Evolutionary conservation across 2,329 filamentous ascomycete genomes (phyloP), one percentile per base, ranked within the genome.

Genomic region (Sordariomycetes sp.): DNA sequence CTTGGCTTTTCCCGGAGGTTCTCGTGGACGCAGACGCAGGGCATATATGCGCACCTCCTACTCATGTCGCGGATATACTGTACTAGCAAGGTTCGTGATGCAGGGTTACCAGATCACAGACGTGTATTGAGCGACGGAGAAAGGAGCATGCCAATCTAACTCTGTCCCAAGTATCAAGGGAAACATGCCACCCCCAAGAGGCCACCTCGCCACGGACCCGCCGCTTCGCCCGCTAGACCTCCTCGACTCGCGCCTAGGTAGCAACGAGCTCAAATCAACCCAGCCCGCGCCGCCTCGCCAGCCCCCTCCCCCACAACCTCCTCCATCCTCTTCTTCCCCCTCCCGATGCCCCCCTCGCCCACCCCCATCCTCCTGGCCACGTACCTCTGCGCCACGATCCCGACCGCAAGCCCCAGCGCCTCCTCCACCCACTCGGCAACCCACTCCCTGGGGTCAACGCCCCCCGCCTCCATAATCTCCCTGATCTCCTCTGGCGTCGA

Each of bases 371-470:
- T 78, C 60, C 88, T 82, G 4, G 94, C 92, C 22, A 99, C 94
- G 68, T 99, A 99, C 61, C 91, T 79, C 77, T 99, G 94, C 2
- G 94, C 94, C 3, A 97, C 86, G 8, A 96, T 76, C 20, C 94
- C 92, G 0, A 95, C 81, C 3, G 84, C 81, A 54, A 97, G 74
- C 48, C 77, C 83, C 35, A 99, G 77, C 0, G 85, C 75, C 73
- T 97, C 92, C 73, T 97, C 92, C 53, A 99, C 80, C 94, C 94
- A 99, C 70, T 97, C 94, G 2, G 91, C 87, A 42, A 96, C 89
- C 94, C 94, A 99, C 70, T 99, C 94, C 59, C 94, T 80, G 0
- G 94, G 94, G 66, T 99, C 94, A 2, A 97, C 89, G 53, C 81
- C 82, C 10, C 82, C 83, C 52, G 73, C 73, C 65, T 84, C 82